These are phyloP conservation scores for Jacaranda copaia DNA, from an alignment of 257 asterid genomes.

Conservation along the genomic window DNA sequence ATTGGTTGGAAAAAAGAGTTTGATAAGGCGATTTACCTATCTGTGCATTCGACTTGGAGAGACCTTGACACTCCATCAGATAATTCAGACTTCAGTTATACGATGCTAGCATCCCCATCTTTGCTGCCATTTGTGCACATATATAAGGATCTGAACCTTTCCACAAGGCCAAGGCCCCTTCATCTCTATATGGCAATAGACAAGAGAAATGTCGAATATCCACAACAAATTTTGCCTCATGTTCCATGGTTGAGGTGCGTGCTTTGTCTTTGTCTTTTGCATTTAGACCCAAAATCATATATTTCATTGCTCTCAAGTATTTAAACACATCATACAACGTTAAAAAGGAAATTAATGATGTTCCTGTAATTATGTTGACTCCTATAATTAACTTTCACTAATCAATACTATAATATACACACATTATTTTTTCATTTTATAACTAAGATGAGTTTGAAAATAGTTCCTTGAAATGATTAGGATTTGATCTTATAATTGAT, in stretches of 20 bases:
- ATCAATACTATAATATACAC: too few species aligned
- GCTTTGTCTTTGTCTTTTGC: not conserved
- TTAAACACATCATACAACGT: too few species aligned
- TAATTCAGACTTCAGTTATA: not conserved
- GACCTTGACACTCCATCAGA: slow-evolving; percentile 6
- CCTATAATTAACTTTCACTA: too few species aligned
- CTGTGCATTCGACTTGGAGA: not conserved
- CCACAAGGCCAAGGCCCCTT: slow-evolving; percentile 25
- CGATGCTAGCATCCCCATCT: slow-evolving; percentile 19
- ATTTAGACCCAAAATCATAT: too few species aligned
- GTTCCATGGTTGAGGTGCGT: slow-evolving; percentile 34
- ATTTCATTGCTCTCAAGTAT: too few species aligned
- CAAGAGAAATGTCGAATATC: slow-evolving; percentile 11
- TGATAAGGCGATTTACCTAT: not conserved
- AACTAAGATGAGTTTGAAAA: too few species aligned
- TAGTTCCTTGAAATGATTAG: too few species aligned
- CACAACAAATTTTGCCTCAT: not conserved
- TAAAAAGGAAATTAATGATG: too few species aligned
- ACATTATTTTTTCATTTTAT: too few species aligned
- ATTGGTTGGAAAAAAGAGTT: not conserved
- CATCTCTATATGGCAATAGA: slow-evolving; percentile 15
- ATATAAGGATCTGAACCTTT: slow-evolving; percentile 1
- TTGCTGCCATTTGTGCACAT: not conserved
- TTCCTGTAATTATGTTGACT: too few species aligned
- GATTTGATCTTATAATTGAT: too few species aligned